Base-by-base conservation (phyloP, 768 basidiomycete species). In the Kondoa subrosea region DNA sequence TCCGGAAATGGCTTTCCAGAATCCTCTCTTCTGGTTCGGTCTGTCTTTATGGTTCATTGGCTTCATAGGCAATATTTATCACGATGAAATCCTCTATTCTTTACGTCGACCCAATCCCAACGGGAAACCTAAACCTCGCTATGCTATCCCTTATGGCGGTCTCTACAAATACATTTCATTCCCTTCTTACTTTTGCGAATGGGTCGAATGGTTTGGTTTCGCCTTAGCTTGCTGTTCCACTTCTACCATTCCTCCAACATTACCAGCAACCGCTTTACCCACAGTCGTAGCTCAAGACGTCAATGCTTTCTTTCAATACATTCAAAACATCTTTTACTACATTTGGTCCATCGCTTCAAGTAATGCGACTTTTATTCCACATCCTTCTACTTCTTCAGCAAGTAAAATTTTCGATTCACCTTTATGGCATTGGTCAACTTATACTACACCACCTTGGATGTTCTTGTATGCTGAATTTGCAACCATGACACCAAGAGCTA, bases 161-260 rank as follows among this genome's bases (percentile, higher is more conserved):
- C 91, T 93, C 0, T 82, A 85, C 64, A 89, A 87, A 0, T 81
- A 83, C 26, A 80, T 96, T 73, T 89, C 90, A 3, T 93, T 85
- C 78, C 93, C 93, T 12, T 91, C 95, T 76, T 97, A 96, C 78
- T 78, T 90, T 25, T 90, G 86, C 77, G 93, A 96, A 76, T 97
- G 93, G 93, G 68, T 87, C 66, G 93, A 97, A 77, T 97, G 92
- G 91, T 71, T 84, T 12, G 90, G 88, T 4, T 96, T 86, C 76
- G 87, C 89, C 1, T 76, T 95, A 50, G 87, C 88, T 3, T 83
- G 88, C 2, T 70, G 72, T 14, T 40, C 59, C 0, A 25, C 34
- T 25, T 58, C 27, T 32, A 66, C 64, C 31, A 14, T 60, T 29
- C 30, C 60, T 29, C 56, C 70, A 59, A 30, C 66, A 4, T 60